Evolutionary conservation across 1,284 basidiomycete species (phyloP), one percentile per base, ranked within the genome.

Genomic region (Fomitopsis pinicola): DNA sequence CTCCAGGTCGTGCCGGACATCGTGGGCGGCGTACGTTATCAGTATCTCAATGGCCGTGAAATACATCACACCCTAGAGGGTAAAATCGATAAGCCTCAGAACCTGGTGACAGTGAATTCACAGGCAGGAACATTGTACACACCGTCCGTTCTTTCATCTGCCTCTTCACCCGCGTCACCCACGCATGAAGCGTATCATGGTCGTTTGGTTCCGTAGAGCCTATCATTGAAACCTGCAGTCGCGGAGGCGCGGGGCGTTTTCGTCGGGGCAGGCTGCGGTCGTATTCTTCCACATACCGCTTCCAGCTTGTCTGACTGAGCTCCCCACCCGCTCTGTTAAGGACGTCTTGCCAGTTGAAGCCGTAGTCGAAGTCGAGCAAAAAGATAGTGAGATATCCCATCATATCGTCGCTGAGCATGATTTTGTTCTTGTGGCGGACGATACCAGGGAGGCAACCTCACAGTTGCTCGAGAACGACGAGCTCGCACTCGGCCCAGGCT

Each of bases 311-410:
- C n/a, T 42, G 4, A 12, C 28, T 40, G 15, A 35, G 17, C 19
- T 33, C 30, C 22, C 28, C 36, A 4, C 44, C 30, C 33, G 15
- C n/a, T 15, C 17, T 22, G 15, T 44, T 17, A 14, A 53, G 30
- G 48, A 62, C 42, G 2, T 45, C 56, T 33, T 59, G 59, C 63
- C 26, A 58, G 30, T 58, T 36, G n/a, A 59, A 61, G 6, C 48
- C 55, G 44, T 59, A 61, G 54, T 67, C 63, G 46, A 63, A 63
- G 44, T 67, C 66, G 35, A 55, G 58, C 1, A 67, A 8, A 30
- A 65, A 62, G 5, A 5, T 8, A 8, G 8, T 8, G 30, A 33
- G 8, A 8, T 0, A 5, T 0, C 5, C 8, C 30, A 33, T 33
- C 30, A 33, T 2, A 9, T n/a, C 19, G 6, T 55, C 54, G 36